These are phyloP conservation scores for Sugiyamaella boreocaroliniensis DNA, from an alignment of 805 yeast genomes.

Conservation along the genomic window DNA sequence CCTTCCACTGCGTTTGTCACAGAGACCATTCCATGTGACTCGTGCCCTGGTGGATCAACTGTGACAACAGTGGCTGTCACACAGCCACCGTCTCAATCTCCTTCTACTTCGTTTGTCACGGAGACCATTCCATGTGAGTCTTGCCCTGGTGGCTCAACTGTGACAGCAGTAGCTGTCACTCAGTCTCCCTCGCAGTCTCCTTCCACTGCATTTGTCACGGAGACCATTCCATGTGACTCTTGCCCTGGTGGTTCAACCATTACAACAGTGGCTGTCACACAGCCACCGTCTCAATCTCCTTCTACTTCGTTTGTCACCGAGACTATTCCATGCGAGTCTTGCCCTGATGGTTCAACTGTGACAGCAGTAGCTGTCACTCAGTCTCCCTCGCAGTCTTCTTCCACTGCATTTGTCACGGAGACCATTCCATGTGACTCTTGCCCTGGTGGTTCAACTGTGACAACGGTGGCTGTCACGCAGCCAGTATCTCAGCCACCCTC, in stretches of 20 bases:
- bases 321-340: not conserved
- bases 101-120: not conserved
- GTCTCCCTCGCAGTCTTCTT: not conserved
- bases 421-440: slow-evolving; percentile 10
- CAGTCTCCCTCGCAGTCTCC: not conserved
- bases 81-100: not conserved
- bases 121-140: slow-evolving; percentile 8
- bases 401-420: slow-evolving; percentile 2
- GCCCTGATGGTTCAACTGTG: not conserved
- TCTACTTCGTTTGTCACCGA: not conserved
- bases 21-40: not conserved
- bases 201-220: not conserved
- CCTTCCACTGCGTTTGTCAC: not conserved
- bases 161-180: no score
- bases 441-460: not conserved
- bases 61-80: not conserved
- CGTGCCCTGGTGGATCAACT: not conserved
- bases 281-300: no score
- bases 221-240: not conserved
- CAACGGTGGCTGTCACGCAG: not conserved
- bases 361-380: not conserved
- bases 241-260: not conserved
- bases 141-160: not conserved
- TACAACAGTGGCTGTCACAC: no score
- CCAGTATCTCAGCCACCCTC: no score